Base-by-base conservation (phyloP, 129 eudicot species). In the Artemisia argyi region DNA sequence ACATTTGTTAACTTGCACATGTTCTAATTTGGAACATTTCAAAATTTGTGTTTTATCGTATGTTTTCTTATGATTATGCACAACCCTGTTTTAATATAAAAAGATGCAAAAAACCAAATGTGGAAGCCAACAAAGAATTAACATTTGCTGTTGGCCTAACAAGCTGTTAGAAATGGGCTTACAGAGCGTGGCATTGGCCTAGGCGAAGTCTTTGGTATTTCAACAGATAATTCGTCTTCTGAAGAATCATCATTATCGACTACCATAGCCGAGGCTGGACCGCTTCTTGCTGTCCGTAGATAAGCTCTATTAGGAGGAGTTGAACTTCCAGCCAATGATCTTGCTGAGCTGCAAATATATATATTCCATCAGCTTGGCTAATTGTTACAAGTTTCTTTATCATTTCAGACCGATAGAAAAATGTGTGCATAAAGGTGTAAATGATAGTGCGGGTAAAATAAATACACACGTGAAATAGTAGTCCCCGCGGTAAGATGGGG, bases 311-410 rank as follows among this genome's bases (percentile, higher is more conserved):
- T 48, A 7, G 89, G 92, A 28, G 95, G 86, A 16, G 91, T 89
- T 56, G 81, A 74, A 74, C 96, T 86, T 69, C 86, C 92, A 26
- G 92, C 89, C 69, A 89, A 65, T 3, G 96, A 89, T 75, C 96
- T 86, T 65, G 96, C 96, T 74, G 96, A 89, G 84, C 96, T 89
- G 92, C 52, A 73, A 3, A 57, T n/a, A 42, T 1, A 57, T n/a
- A 42, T 1, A 61, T 65, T 61, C 50, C 39, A 54, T n/a, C 39
- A 3, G 15, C 69, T 59, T 24, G 18, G 10, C 49, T 24, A 5
- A 66, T 57, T 17, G 30, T 28, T 61, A 28, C 2, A 28, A 35
- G 51, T 54, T 71, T 19, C 75, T 3, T 7, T 20, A 56, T 55
- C 61, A 55, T 56, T 8, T 39, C 46, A 39, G 60, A n/a, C n/a